A percentile compares a stretch with the other conserved stretches of the same genome.
These are phyloP conservation scores for Ogataea chonburiensis DNA, from an alignment of 805 yeast genomes.

Conservation along the genomic window DNA sequence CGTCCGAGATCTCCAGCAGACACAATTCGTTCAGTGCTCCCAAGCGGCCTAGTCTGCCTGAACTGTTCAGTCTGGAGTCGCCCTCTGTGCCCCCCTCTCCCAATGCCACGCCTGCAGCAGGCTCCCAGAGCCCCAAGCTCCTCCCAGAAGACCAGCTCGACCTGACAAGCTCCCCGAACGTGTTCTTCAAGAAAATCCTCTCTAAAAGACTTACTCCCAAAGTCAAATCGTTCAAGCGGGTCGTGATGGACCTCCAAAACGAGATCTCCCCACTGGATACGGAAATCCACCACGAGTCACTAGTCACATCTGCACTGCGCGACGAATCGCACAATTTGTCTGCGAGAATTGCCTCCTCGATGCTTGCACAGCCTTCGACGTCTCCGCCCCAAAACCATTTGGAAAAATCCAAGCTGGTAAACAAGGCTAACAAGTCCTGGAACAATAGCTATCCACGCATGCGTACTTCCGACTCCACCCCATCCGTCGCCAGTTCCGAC, in stretches of 20 bases:
- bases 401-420: slow-evolving; percentile 35
- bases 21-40: slow-evolving; percentile 18
- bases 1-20: slow-evolving; percentile 19
- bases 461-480: slow-evolving; percentile 10
- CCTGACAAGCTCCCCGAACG: slow-evolving; percentile 16
- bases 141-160: slow-evolving; percentile 7
- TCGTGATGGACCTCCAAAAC: slow-evolving; percentile 33
- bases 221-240: slow-evolving; percentile 35
- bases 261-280: slow-evolving; percentile 36
- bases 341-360: slow-evolving; percentile 15
- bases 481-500: slow-evolving; percentile 8
- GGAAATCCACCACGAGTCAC: slow-evolving; percentile 37
- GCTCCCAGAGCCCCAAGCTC: slow-evolving; percentile 1
- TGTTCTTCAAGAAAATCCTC: slow-evolving; percentile 30
- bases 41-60: slow-evolving; percentile 18
- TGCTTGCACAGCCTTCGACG: slow-evolving; percentile 14
- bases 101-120: slow-evolving; percentile 9
- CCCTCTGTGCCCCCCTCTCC: slow-evolving; percentile 19
- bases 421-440: slow-evolving; percentile 38
- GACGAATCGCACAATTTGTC: slow-evolving; percentile 29
- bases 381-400: slow-evolving; percentile 14
- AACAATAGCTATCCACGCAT: slow-evolving; percentile 24
- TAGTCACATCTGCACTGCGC: slow-evolving; percentile 33
- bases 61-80: slow-evolving; percentile 12
- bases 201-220: slow-evolving; percentile 34